Percentiles rank a stretch among this genome's conserved stretches.
Conservation (phyloP, 495 filamentous ascomycete species). For the Pseudoneurospora amorphoporcata region DNA sequence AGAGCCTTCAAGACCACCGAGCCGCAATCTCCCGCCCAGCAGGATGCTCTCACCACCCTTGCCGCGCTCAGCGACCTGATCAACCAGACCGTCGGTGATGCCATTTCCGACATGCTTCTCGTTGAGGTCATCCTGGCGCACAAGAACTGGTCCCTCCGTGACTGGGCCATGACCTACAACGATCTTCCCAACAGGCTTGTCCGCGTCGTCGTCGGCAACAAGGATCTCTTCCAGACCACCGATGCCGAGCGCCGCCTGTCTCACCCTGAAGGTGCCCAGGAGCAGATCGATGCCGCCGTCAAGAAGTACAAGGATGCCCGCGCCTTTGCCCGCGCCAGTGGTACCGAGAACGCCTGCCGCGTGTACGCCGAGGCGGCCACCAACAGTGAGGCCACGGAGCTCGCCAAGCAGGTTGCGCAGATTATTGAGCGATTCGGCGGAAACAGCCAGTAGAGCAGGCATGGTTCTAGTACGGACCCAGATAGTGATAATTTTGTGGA, state of each 20-base stretch:
- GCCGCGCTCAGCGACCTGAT: conserved; percentile 76
- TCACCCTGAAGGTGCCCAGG: conserved; percentile 67
- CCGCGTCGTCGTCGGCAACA: conserved; percentile 78
- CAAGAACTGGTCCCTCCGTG: conserved; percentile 79
- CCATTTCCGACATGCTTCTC: conserved; percentile 89
- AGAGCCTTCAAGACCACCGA: conserved; percentile 64
- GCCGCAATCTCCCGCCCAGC: conserved; percentile 85
- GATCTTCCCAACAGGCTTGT: conserved; percentile 93
- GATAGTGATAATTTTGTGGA: not conserved
- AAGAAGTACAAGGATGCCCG: conserved; percentile 85
- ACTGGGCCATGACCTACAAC: conserved; percentile 91
- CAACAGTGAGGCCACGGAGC: conserved; percentile 71
- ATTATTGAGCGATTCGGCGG: conserved; percentile 44
- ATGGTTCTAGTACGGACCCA: not conserved
- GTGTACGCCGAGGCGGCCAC: conserved; percentile 96
- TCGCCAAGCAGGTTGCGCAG: conserved; percentile 69
- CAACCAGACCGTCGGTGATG: conserved; percentile 96
- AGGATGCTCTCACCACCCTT: conserved; percentile 71
- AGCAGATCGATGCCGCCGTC: conserved; percentile 73
- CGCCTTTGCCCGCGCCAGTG: conserved; percentile 82
- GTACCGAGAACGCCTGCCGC: conserved; percentile 91
- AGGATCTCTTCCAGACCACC: conserved; percentile 76
- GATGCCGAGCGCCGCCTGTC: conserved; percentile 86
- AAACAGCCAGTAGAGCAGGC: conserved; percentile 2
- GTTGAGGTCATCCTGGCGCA: conserved; percentile 93